phyloP scores from a whole-genome alignment of 108 stramenopile genomes.

The Cyclotella choctawhatcheeana region DNA sequence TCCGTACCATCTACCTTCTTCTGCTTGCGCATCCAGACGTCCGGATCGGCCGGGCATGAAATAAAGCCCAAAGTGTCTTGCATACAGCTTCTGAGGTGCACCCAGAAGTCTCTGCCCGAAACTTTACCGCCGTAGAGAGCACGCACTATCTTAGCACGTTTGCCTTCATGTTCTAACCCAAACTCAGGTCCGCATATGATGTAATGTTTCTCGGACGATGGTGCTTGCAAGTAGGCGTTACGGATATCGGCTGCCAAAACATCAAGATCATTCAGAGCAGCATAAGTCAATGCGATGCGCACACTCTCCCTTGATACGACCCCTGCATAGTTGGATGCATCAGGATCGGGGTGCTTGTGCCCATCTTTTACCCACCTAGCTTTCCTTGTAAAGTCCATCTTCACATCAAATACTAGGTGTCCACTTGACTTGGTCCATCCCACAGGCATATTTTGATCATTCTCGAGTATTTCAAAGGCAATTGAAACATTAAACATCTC shows the following conservation, averaged over 20 bases:
- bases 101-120: slow-evolving; percentile 51
- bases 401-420: slow-evolving; percentile 19
- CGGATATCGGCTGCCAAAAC: slow-evolving; percentile 27
- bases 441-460: slow-evolving; percentile 45
- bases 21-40: slow-evolving; percentile 34
- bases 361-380: slow-evolving; percentile 18
- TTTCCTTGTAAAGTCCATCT: slow-evolving; percentile 14
- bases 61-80: slow-evolving; percentile 33
- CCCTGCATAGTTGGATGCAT: slow-evolving; percentile 8
- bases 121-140: slow-evolving; percentile 62
- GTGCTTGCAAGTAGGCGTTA: slow-evolving; percentile 45
- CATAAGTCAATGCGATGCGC: slow-evolving; percentile 12
- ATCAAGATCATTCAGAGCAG: slow-evolving; percentile 19
- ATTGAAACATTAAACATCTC: slow-evolving; percentile 58
- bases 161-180: slow-evolving; percentile 49
- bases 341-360: background rate
- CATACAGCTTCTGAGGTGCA: slow-evolving; percentile 42
- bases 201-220: slow-evolving; percentile 25
- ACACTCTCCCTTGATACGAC: slow-evolving; percentile 19
- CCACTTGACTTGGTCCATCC: slow-evolving; percentile 8
- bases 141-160: slow-evolving; percentile 50
- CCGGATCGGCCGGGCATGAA: slow-evolving; percentile 49
- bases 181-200: slow-evolving; percentile 44
- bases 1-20: slow-evolving; percentile 25
- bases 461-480: slow-evolving; percentile 44